A percentile compares a stretch with the other conserved stretches of the same genome.
Evolutionary conservation across 2,329 filamentous ascomycete species (phyloP).

Genomic region (Exophiala calicioides): DNA sequence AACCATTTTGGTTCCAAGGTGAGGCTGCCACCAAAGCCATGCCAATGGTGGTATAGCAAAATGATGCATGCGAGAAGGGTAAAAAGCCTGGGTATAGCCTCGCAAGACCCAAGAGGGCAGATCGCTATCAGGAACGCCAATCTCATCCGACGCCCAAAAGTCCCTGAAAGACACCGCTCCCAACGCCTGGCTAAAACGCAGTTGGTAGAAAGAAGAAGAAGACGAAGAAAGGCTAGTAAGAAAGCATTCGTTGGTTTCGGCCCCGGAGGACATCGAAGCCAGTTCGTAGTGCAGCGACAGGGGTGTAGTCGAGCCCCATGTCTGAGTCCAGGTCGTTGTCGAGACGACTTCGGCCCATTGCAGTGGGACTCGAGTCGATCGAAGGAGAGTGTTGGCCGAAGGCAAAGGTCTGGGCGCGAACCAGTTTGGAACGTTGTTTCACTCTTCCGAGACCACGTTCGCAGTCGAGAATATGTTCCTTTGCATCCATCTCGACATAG

Average conservation of each 20-base stretch:
- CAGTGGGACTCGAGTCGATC: slow-evolving; percentile 66
- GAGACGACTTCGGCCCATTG: slow-evolving; percentile 41
- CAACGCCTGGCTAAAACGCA: slow-evolving; percentile 30
- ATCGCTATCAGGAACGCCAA: slow-evolving; percentile 7
- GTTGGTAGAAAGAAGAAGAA: slow-evolving; percentile 12
- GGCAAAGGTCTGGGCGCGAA: slow-evolving; percentile 89
- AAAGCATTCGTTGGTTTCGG: slow-evolving; percentile 29
- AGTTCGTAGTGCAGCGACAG: slow-evolving; percentile 23
- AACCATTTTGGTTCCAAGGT: background rate
- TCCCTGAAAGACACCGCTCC: slow-evolving; percentile 18
- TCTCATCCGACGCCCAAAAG: slow-evolving; percentile 6
- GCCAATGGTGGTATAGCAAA: slow-evolving; percentile 17
- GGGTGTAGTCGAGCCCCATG: slow-evolving; percentile 29
- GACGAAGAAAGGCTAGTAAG: slow-evolving; percentile 25
- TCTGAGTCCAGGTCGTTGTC: slow-evolving; percentile 31
- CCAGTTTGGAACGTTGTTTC: slow-evolving; percentile 81
- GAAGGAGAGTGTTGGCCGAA: slow-evolving; percentile 72
- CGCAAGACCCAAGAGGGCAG: slow-evolving; percentile 4
- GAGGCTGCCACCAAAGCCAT: slow-evolving; percentile 11
- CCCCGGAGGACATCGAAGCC: slow-evolving; percentile 24
- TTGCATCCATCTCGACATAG: slow-evolving; percentile 94
- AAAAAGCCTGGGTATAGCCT: slow-evolving; percentile 7
- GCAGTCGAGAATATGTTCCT: slow-evolving; percentile 87
- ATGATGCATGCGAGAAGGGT: slow-evolving; percentile 16
- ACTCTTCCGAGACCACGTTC: slow-evolving; percentile 93